Evolutionary conservation across 176 grass and related monocot genomes (phyloP), one percentile per base, ranked within the genome.

Genomic region (Oryza brachyantha): DNA sequence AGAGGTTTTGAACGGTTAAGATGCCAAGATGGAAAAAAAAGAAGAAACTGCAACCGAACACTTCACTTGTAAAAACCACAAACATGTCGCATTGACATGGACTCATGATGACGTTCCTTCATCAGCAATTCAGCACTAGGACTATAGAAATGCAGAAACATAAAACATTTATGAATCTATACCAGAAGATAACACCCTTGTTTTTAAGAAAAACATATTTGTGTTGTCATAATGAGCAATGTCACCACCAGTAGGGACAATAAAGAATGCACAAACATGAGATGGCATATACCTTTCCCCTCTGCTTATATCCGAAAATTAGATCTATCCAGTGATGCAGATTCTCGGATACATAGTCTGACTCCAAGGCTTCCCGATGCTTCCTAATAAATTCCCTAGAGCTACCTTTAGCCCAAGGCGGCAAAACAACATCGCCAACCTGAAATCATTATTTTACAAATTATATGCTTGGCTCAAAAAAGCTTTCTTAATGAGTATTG

Each of bases 311-410:
- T 70, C 96, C 96, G 89, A 99, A 99, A 80, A 99, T 99, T 74
- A 99, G 86, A 84, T 99, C 92, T 52, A 95, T 99, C 96, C 96
- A 99, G 57, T 93, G 96, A 77, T 99, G 96, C 60, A 99, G 84
- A 91, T 99, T 99, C 71, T 99, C 96, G 67, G 96, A 99, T 40
- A 99, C 88, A 71, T 91, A 99, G 74, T 99, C 92, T 67, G 92
- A 99, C 77, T 99, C 96, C 86, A 99, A 62, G 55, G 96, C 96
- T 86, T 99, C 92, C 60, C 96, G 96, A 72, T 99, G 96, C 75
- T 93, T 99, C 81, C 72, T 89, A 68, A 99, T 91, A 75, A 95
- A 99, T 81, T 99, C 92, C 82, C 96, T 92, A 4, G 57, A 48
- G 82, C 96, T 99, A 43, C 96, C 96, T 84, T 88, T 95, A 64